Percentiles rank a stretch among this genome's conserved stretches.
phyloP scores from a whole-genome alignment of 2,329 filamentous ascomycete species.

The Domatiomyces catenatus region DNA sequence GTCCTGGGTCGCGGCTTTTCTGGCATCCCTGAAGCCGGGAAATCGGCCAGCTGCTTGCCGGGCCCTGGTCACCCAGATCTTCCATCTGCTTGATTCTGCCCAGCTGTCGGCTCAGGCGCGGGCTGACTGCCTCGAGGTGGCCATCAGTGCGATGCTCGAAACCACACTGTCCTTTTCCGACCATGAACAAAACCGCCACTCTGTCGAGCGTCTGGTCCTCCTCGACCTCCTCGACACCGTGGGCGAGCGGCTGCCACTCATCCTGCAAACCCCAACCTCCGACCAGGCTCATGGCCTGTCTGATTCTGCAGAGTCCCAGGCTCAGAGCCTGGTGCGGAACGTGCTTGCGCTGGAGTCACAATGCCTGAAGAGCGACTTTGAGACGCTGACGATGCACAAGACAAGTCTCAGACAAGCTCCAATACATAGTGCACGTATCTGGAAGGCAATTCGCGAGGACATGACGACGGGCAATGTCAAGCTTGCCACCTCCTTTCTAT shows the following conservation, averaged over 20 bases:
- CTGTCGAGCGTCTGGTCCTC: slow-evolving; percentile 33
- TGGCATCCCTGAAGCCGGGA: slow-evolving; percentile 58
- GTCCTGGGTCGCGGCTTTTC: slow-evolving; percentile 63
- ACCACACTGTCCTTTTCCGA: slow-evolving; percentile 34
- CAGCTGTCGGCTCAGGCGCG: slow-evolving; percentile 28
- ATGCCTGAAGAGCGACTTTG: slow-evolving; percentile 52
- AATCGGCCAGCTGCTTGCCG: slow-evolving; percentile 69
- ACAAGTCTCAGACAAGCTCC: slow-evolving; percentile 40
- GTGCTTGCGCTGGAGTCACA: slow-evolving; percentile 57
- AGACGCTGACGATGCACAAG: slow-evolving; percentile 45
- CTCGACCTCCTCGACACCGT: slow-evolving; percentile 34
- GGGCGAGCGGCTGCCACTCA: slow-evolving; percentile 35
- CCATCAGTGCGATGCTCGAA: slow-evolving; percentile 30
- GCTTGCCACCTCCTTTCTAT: slow-evolving; percentile 58
- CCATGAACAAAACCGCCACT: slow-evolving; percentile 29
- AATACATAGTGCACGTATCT: slow-evolving; percentile 38
- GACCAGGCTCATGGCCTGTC: slow-evolving; percentile 32
- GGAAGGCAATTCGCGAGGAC: slow-evolving; percentile 58
- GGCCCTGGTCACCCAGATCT: slow-evolving; percentile 58
- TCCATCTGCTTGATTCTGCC: slow-evolving; percentile 39
- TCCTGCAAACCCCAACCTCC: slow-evolving; percentile 35
- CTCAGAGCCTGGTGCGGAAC: slow-evolving; percentile 48
- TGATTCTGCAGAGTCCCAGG: slow-evolving; percentile 38
- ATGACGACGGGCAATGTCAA: slow-evolving; percentile 52
- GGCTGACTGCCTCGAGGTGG: slow-evolving; percentile 32